Evolutionary conservation across 2,329 filamentous ascomycete species (phyloP).

Genomic region (Talaromyces sp.): DNA sequence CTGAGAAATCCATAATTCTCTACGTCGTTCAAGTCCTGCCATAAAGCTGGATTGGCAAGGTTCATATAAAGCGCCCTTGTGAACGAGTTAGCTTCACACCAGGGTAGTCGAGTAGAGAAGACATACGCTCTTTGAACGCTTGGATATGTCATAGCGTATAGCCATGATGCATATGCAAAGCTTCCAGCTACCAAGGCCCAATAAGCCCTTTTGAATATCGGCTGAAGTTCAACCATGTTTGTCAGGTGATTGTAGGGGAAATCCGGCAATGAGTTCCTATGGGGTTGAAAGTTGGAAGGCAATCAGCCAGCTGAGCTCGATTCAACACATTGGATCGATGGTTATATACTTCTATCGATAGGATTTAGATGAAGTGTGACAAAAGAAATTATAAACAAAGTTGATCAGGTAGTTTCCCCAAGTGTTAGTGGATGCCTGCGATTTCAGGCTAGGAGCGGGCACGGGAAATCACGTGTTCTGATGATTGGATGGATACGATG

Average conservation of each 20-base stretch:
- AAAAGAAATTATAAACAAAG: neutral
- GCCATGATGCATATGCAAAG: conserved; percentile 62
- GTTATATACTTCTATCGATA: neutral
- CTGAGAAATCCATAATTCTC: conserved; percentile 84
- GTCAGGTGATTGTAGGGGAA: neutral
- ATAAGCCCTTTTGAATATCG: conserved; percentile 52
- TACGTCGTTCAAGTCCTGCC: conserved; percentile 69
- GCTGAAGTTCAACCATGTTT: conserved; percentile 38
- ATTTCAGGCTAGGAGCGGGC: neutral
- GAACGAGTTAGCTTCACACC: neutral
- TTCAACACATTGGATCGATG: neutral
- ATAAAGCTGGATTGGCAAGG: conserved; percentile 68
- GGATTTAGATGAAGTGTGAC: neutral
- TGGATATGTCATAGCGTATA: conserved; percentile 65
- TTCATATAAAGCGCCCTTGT: conserved; percentile 77
- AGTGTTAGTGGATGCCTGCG: neutral
- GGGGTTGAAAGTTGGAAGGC: neutral
- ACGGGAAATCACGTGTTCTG: conserved; percentile 7
- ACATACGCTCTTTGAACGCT: conserved; percentile 77
- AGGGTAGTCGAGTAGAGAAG: neutral
- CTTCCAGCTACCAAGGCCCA: conserved; percentile 59
- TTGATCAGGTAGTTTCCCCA: neutral
- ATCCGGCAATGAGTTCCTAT: neutral
- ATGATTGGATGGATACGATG: neutral
- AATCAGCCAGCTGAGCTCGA: neutral